Evolutionary conservation across 257 asterid genomes (phyloP).

Genomic region (Gynochthodes officinalis): DNA sequence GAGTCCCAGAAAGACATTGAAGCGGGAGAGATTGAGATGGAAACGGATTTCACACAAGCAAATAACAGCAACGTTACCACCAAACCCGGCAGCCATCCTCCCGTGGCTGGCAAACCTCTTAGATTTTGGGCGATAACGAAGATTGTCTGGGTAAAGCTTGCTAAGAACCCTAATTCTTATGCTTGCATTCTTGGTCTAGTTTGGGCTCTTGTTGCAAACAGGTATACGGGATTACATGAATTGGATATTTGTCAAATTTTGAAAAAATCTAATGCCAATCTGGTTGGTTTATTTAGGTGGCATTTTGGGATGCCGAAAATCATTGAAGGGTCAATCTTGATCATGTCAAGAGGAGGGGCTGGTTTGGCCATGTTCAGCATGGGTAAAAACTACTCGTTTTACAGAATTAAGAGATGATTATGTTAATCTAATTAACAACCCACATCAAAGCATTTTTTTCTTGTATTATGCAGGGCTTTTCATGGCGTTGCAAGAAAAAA

Average conservation of each 20-base stretch:
- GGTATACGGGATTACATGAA: background rate
- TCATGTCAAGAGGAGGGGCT: conserved; percentile 74
- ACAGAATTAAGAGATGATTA: too few relatives aligned
- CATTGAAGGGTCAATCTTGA: conserved; percentile 56
- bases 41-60: too few relatives aligned
- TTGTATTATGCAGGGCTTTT: conserved; percentile 49
- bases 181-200: conserved; percentile 61
- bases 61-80: too few relatives aligned
- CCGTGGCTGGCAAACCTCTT: background rate
- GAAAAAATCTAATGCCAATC: too few relatives aligned
- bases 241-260: background rate
- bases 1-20: background rate
- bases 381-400: conserved; percentile 40
- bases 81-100: background rate
- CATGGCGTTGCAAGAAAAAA: conserved; percentile 70
- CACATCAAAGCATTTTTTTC: background rate
- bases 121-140: conserved; percentile 34
- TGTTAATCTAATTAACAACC: background rate
- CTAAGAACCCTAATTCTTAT: conserved; percentile 56
- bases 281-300: conserved; percentile 47
- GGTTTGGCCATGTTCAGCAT: conserved; percentile 75
- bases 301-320: conserved; percentile 53
- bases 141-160: conserved; percentile 44
- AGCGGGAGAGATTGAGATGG: conserved; percentile 15
- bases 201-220: conserved; percentile 52